Evolutionary conservation across 768 basidiomycete genomes (phyloP), one percentile per base, ranked within the genome.

Genomic region (Dentipellis fragilis): DNA sequence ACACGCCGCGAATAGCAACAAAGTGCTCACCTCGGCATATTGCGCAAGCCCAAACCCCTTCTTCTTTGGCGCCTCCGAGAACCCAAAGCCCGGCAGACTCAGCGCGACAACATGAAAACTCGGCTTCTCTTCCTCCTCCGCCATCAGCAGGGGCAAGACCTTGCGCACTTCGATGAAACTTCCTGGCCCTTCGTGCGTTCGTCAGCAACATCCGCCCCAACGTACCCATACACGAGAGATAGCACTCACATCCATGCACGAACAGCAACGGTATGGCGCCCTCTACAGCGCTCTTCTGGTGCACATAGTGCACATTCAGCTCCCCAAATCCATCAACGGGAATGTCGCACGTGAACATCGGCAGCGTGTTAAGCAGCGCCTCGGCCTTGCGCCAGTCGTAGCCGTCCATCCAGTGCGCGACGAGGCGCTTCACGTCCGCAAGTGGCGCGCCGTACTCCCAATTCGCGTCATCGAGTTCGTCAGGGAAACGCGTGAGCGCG

Each of bases 221-320:
- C 11, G 16, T 21, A 19, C 5, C 7, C 12, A 5, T 14, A 8
- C 9, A 49, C 21, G 16, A 22, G 37, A 11, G 12, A 9, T 21
- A 17, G 29, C 29, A 68, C 70, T 34, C 52, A 71, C 81, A 82
- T 49, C 81, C 81, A 54, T 83, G 80, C 37, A 81, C 73, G 52
- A 77, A 82, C 23, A 83, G 64, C 21, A 83, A 60, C 1, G 81
- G 80, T 29, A 83, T 77, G 0, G 81, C 80, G 16, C 65, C 54
- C 42, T 57, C 54, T 6, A 61, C 59, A 21, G 48, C 46, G 55
- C 71, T 67, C 59, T 62, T 63, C 64, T 76, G 68, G 61, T 81
- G 79, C 14, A 80, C 72, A 49, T 79, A 82, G 45, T 58, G 50
- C 39, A 69, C 60, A 37, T 67, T 68, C 40, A 71, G 54, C 45